These are phyloP conservation scores for Phialemoniopsis sp. DNA, from an alignment of 2,329 filamentous ascomycete species.

Conservation along the genomic window DNA sequence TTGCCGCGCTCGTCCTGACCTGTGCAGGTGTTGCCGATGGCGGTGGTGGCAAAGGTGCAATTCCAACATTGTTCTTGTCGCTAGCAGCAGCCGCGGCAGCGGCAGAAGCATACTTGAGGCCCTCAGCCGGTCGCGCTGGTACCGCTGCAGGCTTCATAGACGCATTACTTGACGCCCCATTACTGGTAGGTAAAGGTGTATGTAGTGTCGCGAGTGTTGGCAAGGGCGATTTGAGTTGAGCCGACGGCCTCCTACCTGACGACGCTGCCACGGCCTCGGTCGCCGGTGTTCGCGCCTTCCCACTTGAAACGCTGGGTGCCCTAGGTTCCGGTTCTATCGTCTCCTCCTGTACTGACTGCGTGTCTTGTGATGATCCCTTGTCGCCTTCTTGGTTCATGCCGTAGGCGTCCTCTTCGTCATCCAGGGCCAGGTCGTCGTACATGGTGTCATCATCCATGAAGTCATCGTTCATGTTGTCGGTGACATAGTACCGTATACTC, in stretches of 20 bases:
- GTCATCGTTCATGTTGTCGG: constrained; percentile 82
- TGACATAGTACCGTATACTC: constrained; percentile 90
- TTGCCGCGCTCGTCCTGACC: constrained; percentile 51
- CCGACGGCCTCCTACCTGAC: constrained; percentile 68
- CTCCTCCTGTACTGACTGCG: constrained; percentile 88
- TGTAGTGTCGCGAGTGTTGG: constrained; percentile 91
- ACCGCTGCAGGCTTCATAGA: constrained; percentile 91
- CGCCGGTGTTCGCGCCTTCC: constrained; percentile 49
- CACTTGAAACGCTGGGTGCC: constrained; percentile 36
- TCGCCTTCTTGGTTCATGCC: constrained; percentile 80
- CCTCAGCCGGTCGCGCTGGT: constrained; percentile 80
- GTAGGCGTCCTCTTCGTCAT: constrained; percentile 86
- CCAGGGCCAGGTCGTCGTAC: constrained; percentile 90
- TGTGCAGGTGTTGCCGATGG: constrained; percentile 52
- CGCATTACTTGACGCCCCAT: constrained; percentile 44
- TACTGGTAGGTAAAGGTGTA: constrained; percentile 61
- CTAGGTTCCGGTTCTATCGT: constrained; percentile 51
- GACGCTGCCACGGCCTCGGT: constrained; percentile 52
- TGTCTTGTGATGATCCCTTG: constrained; percentile 89
- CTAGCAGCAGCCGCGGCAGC: constrained; percentile 89
- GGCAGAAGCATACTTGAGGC: constrained; percentile 93
- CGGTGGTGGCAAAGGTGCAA: constrained; percentile 88
- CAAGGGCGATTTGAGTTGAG: constrained; percentile 88
- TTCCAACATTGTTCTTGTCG: constrained; percentile 84
- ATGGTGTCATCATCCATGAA: constrained; percentile 92